Conservation (phyloP, 345 rosid genomes). For the Eucalyptus viminalis region DNA sequence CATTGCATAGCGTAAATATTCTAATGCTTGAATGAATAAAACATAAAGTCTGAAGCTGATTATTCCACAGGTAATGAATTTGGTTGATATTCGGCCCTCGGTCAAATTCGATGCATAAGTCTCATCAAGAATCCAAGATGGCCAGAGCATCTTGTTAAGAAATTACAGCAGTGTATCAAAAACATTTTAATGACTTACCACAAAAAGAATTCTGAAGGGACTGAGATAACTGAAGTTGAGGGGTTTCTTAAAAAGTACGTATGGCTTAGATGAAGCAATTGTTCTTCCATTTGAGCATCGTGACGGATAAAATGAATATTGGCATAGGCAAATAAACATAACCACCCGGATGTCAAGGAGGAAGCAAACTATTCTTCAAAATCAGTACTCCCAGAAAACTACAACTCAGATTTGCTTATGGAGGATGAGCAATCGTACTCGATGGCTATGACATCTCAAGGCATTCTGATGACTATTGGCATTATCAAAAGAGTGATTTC, state of each 20-base stretch:
- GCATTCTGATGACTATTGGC: neutral
- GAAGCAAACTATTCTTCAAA: too few relatives aligned
- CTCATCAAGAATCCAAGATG: neutral
- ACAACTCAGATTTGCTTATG: neutral
- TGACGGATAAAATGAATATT: neutral
- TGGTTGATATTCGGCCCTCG: neutral
- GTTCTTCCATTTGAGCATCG: neutral
- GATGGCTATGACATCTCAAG: neutral
- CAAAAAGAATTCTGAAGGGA: neutral
- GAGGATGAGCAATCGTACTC: neutral
- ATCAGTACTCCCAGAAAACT: neutral
- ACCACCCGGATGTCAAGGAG: neutral
- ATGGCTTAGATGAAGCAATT: neutral
- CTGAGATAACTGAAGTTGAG: neutral
- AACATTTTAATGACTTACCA: neutral
- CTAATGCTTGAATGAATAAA: neutral
- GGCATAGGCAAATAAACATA: neutral
- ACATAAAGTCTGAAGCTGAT: neutral
- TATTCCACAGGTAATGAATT: neutral
- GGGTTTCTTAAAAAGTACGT: neutral
- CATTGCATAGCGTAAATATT: neutral
- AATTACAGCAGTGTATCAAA: neutral
- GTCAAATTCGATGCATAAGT: neutral
- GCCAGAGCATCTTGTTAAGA: neutral
- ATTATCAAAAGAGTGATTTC: neutral